Evolutionary conservation across 768 basidiomycete species (phyloP).

Genomic region (Phaffia australis): DNA sequence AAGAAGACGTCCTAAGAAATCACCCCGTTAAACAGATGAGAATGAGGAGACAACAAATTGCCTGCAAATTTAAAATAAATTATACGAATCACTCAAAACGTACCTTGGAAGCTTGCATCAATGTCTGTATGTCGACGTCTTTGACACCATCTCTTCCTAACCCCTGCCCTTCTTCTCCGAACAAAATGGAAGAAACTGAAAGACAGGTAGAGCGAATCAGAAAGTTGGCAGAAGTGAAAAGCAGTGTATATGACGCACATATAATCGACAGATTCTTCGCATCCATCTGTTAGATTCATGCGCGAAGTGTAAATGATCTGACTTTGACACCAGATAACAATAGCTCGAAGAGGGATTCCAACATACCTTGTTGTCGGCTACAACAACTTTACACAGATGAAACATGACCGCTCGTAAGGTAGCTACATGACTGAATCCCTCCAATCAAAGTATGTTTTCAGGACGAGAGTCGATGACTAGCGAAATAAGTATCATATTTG

Average conservation of each 20-base stretch:
- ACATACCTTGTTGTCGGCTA: constrained; percentile 22
- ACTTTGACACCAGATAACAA: background rate
- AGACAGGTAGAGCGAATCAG: background rate
- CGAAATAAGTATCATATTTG: constrained; percentile 10
- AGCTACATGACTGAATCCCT: background rate
- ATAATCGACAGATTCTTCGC: constrained; percentile 19
- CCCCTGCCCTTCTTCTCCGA: constrained; percentile 15
- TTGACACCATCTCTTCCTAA: constrained; percentile 7
- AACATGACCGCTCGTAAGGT: constrained; percentile 3
- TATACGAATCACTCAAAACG: background rate
- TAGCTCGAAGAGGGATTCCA: background rate
- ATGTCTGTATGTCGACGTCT: background rate
- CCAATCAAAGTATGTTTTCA: background rate
- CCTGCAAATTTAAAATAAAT: background rate
- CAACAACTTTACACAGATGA: constrained; percentile 16
- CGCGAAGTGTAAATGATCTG: background rate
- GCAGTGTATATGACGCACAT: background rate
- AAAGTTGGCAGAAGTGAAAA: background rate
- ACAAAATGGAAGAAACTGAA: constrained; percentile 20
- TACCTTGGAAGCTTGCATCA: constrained; percentile 14
- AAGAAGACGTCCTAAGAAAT: constrained; percentile 11
- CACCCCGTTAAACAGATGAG: background rate
- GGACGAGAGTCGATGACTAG: no score
- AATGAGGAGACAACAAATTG: background rate
- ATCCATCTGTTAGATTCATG: constrained; percentile 9